Base-by-base conservation (phyloP, 1,284 basidiomycete species). In the Hypsizygus ulmarius region DNA sequence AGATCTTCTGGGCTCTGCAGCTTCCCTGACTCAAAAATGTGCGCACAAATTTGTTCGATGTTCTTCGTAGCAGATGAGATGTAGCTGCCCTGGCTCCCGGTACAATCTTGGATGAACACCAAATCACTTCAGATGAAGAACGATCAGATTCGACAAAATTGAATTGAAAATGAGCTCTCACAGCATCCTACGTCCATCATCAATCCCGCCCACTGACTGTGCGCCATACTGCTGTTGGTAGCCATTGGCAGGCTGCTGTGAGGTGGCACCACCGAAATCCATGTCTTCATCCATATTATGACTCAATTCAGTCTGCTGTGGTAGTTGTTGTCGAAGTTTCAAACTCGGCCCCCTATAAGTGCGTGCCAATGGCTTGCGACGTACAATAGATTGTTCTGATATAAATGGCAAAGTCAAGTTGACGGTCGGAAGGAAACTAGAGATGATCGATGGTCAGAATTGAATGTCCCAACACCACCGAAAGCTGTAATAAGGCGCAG, bases 11-110 rank as follows among this genome's bases (percentile, higher is more conserved):
- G 80, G 32, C 81, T 74, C 60, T 89, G 85, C 16, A 99, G 81
- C 61, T 90, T 90, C 42, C 96, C 94, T 21, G 94, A 97, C 69
- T 93, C 87, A 67, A 94, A 90, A 61, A 99, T 99, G 71, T 93
- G 87, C 49, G 90, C 90, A 67, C 93, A 97, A 63, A 99, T 99
- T 64, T 90, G 82, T 62, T 96, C 92, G 70, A 99, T 97, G 71
- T 99, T 98, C 73, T 90, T 92, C 5, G 95, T 96, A n/a, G 95
- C 94, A 43, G 90, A 89, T 11, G 85, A 78, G 54, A 89, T 90
- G 68, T 90, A 90, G 62, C 82, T 85, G 34, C 89, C 87, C 61
- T 91, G 88, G 59, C 84, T 88, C 11, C 93, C 93, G 2, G 93
- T 96, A 66, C 91, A 94, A 68, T 96, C 93, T 64, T 95, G 90